Base-by-base conservation (phyloP, 352 stramenopile species). In the Phytophthora litchii region DNA sequence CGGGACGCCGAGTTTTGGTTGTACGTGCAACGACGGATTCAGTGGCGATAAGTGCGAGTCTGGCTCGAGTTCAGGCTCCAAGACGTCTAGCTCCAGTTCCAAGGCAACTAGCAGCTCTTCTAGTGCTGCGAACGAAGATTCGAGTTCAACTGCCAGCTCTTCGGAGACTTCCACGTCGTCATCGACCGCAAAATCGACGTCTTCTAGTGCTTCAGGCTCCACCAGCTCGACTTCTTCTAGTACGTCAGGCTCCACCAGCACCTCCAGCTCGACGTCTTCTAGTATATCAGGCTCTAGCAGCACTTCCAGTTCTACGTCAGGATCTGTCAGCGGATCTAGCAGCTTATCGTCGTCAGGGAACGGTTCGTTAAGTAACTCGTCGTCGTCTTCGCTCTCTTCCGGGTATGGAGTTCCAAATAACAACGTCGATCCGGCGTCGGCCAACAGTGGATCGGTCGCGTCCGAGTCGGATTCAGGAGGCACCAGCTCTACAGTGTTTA, bases 1-100 rank as follows among this genome's bases (percentile, higher is more conserved):
- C 17, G 58, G 60, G 14, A 60, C 36, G 23, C 79, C 85, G 3
- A 63, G 34, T 27, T 93, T 92, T 48, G 40, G 72, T 42, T 95
- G 83, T 44, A 60, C 59, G 12, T 93, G 86, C 55, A 70, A 91
- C 45, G 70, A 73, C 17, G 86, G 86, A 14, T 95, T 74, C 72
- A 88, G 80, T 51, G 86, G 86, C 25, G 74, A 75, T 32, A 79
- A 74, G 50, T 95, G 86, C 57, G 58, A 70, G 52, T 40, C 42
- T 1, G 58, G 46, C 2, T 68, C 57, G 3, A 63, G 44, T 27
- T 52, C 37, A 19, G 46, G 35, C n/a, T 70, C 63, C 3, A 32
- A 31, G 16, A 45, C 46, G 10, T 60, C 61, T 16, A 51, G 8
- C 29, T 70, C 48, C 12, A 35, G 19, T 31, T 50, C 27, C 1